Conservation (phyloP, 345 rosid genomes). For the Cardamine resedifolia region DNA sequence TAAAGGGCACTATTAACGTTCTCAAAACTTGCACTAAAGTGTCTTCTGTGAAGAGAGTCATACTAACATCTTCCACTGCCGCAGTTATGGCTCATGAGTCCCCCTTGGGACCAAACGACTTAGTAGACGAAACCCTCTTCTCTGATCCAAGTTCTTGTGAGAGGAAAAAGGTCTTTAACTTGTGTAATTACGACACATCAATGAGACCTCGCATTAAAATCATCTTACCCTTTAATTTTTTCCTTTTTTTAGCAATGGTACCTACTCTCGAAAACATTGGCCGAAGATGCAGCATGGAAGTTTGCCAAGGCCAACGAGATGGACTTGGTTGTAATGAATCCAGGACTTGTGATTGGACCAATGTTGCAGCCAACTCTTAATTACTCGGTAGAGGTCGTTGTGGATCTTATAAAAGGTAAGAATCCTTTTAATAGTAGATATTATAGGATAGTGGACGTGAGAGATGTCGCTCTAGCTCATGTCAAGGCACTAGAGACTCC, state of each 20-base stretch:
- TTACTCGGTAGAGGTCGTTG: slow-evolving; percentile 19
- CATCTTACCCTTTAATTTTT: background rate
- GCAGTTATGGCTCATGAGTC: slow-evolving; percentile 29
- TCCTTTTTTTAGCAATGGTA: background rate
- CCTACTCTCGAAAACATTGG: background rate
- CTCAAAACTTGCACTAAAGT: slow-evolving; percentile 44
- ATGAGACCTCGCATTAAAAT: background rate
- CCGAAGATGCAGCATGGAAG: slow-evolving; percentile 40
- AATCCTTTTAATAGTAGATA: background rate
- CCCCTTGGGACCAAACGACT: slow-evolving; percentile 21
- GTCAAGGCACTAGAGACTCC: slow-evolving; percentile 47
- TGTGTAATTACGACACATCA: background rate
- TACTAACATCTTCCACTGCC: slow-evolving; percentile 44
- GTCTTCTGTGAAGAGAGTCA: slow-evolving; percentile 46
- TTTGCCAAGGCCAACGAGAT: slow-evolving; percentile 42
- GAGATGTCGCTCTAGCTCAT: slow-evolving; percentile 56
- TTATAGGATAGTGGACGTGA: slow-evolving; percentile 46
- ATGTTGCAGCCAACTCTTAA: slow-evolving; percentile 44
- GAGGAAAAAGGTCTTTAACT: background rate
- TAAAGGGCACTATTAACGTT: slow-evolving; percentile 49
- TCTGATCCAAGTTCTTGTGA: slow-evolving; percentile 35
- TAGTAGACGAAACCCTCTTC: slow-evolving; percentile 47
- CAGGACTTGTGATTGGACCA: slow-evolving; percentile 49
- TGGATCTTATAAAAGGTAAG: slow-evolving; percentile 37
- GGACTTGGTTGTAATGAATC: slow-evolving; percentile 42